phyloP scores from a whole-genome alignment of 768 basidiomycete species.

The Boletus tomentosulus region DNA sequence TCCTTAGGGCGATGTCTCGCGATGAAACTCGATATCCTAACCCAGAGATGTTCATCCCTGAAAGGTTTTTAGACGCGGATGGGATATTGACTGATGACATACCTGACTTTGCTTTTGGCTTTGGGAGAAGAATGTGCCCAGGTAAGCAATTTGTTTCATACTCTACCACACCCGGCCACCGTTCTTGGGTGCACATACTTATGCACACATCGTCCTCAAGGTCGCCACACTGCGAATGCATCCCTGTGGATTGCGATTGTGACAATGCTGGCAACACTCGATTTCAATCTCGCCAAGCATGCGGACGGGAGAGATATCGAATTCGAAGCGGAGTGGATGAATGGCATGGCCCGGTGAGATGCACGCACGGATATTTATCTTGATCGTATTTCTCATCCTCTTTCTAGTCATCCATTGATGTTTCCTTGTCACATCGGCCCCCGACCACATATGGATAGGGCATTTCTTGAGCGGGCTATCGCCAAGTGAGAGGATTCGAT shows the following conservation, averaged over 20 bases:
- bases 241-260: conserved; percentile 10
- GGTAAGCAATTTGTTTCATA: not conserved
- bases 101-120: conserved; percentile 14
- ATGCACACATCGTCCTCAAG: conserved; percentile 1
- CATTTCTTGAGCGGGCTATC: conserved; percentile 1
- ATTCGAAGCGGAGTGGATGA: not conserved
- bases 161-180: too few species aligned
- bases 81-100: conserved; percentile 10
- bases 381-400: not conserved
- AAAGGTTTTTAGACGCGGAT: conserved; percentile 8
- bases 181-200: not conserved
- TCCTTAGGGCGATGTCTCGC: conserved; percentile 16
- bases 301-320: conserved; percentile 2
- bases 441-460: conserved; percentile 6
- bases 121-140: conserved; percentile 15
- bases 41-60: conserved; percentile 12
- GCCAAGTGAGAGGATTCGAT: not conserved
- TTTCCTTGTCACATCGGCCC: conserved; percentile 17
- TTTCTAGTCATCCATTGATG: conserved; percentile 3
- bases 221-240: conserved; percentile 5
- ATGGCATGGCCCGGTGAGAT: not conserved
- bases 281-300: conserved; percentile 13
- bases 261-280: conserved; percentile 20
- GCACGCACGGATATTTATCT: not conserved
- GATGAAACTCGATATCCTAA: conserved; percentile 18